phyloP scores from a whole-genome alignment of 2,329 filamentous ascomycete species.

The Alternaria angustiovoidea region DNA sequence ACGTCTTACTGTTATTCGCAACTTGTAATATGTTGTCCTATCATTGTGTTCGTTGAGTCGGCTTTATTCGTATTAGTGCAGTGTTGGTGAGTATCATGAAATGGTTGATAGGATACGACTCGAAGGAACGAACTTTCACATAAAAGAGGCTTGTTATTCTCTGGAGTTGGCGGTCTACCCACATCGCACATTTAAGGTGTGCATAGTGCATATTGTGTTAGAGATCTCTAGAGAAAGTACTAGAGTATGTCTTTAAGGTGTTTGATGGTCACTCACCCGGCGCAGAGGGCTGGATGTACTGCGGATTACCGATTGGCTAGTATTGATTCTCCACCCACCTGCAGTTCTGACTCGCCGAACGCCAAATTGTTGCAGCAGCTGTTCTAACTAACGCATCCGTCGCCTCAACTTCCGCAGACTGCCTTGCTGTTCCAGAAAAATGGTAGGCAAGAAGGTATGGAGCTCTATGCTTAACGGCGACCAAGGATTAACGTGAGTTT shows the following conservation, averaged over 20 bases:
- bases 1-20: background rate
- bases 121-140: too few species aligned
- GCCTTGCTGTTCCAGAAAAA: constrained; percentile 26
- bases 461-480: background rate
- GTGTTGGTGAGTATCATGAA: too few species aligned
- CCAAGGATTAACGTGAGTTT: constrained; percentile 16
- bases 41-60: background rate
- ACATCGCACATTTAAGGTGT: too few species aligned
- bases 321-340: constrained; percentile 15
- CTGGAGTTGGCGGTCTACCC: too few species aligned
- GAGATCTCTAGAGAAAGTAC: too few species aligned
- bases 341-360: constrained; percentile 34
- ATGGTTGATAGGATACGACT: too few species aligned
- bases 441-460: constrained; percentile 45
- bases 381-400: constrained; percentile 19
- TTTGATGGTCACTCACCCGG: constrained; percentile 30
- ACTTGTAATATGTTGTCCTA: too few species aligned
- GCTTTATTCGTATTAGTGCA: background rate
- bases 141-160: too few species aligned
- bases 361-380: constrained; percentile 40
- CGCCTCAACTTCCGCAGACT: constrained; percentile 18
- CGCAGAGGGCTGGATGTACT: constrained; percentile 12
- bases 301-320: constrained; percentile 42
- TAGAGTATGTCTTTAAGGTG: too few species aligned
- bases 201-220: too few species aligned